phyloP scores from a whole-genome alignment of 768 basidiomycete genomes.

The Trametes gibbosa region DNA sequence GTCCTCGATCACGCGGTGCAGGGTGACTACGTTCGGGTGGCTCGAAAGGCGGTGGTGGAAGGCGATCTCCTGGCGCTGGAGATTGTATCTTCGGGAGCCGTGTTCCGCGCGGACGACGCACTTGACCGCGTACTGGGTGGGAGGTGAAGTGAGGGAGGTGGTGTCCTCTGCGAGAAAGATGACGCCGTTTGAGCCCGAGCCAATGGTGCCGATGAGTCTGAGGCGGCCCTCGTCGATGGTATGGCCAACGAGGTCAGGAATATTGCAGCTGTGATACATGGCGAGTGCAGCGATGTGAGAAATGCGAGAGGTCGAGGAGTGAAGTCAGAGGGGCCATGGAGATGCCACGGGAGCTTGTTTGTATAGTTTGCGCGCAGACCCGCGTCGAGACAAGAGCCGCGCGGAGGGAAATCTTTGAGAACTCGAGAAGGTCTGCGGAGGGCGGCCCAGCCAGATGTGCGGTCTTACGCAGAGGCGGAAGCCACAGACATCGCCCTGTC shows the following conservation, averaged over 20 bases:
- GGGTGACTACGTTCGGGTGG: slow-evolving; percentile 66
- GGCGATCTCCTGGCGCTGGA: slow-evolving; percentile 66
- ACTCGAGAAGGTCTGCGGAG: neutral
- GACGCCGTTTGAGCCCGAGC: slow-evolving; percentile 27
- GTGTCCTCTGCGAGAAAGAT: slow-evolving; percentile 27
- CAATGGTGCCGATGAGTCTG: slow-evolving; percentile 21
- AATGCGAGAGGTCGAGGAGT: too few species aligned
- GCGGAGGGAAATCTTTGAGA: neutral
- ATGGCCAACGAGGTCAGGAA: slow-evolving; percentile 24
- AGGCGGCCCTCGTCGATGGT: slow-evolving; percentile 26
- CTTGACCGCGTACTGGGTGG: slow-evolving; percentile 26
- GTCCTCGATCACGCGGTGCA: slow-evolving; percentile 64
- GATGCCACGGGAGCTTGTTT: neutral
- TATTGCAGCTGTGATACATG: slow-evolving; percentile 11
- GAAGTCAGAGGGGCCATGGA: too few species aligned
- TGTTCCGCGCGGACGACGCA: slow-evolving; percentile 22
- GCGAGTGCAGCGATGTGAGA: neutral
- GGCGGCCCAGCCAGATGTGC: slow-evolving; percentile 1
- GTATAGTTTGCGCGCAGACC: neutral
- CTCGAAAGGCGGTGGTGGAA: slow-evolving; percentile 50
- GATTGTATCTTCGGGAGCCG: slow-evolving; percentile 9
- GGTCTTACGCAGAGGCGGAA: neutral
- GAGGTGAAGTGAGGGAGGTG: neutral
- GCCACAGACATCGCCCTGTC: neutral
- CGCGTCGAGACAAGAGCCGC: neutral